These are phyloP conservation scores for Piper longum DNA, from an alignment of 164 flowering plant genomes.

Conservation along the genomic window DNA sequence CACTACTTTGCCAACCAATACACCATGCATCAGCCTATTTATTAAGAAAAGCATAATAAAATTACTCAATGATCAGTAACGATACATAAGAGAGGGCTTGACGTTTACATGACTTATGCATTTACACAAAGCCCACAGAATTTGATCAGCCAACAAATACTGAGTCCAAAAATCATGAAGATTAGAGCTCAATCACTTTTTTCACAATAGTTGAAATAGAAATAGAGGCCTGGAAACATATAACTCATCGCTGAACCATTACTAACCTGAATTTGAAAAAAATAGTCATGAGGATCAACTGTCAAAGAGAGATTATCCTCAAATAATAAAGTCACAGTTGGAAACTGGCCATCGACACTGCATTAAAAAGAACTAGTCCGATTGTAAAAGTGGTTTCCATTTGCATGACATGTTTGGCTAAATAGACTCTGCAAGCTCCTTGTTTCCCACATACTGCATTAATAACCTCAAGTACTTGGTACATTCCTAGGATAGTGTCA, in stretches of 20 bases:
- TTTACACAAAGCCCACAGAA: too few relatives aligned
- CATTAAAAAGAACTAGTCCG: slow-evolving; percentile 5
- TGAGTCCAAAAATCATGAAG: too few relatives aligned
- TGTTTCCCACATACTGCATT: too few relatives aligned
- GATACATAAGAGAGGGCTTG: too few relatives aligned
- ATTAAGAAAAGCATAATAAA: background rate
- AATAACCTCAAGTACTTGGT: too few relatives aligned
- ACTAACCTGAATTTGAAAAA: slow-evolving; percentile 47
- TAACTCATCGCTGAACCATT: background rate
- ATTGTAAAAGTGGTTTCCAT: too few relatives aligned
- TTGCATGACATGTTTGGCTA: too few relatives aligned
- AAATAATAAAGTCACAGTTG: slow-evolving; percentile 48
- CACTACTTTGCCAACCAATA: slow-evolving; percentile 79
- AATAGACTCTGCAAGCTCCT: too few relatives aligned
- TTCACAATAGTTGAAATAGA: background rate
- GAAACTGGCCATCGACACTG: slow-evolving; percentile 81
- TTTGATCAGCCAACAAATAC: too few relatives aligned
- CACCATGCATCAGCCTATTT: slow-evolving; percentile 54
- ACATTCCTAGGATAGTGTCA: background rate
- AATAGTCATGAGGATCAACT: slow-evolving; percentile 69
- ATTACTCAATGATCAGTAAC: too few relatives aligned
- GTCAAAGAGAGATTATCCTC: slow-evolving; percentile 36
- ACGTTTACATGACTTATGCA: too few relatives aligned
- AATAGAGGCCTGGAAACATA: background rate
- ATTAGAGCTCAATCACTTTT: too few relatives aligned